These are phyloP conservation scores for Casuarina equisetifolia DNA, from an alignment of 306 rosid genomes.

Conservation along the genomic window DNA sequence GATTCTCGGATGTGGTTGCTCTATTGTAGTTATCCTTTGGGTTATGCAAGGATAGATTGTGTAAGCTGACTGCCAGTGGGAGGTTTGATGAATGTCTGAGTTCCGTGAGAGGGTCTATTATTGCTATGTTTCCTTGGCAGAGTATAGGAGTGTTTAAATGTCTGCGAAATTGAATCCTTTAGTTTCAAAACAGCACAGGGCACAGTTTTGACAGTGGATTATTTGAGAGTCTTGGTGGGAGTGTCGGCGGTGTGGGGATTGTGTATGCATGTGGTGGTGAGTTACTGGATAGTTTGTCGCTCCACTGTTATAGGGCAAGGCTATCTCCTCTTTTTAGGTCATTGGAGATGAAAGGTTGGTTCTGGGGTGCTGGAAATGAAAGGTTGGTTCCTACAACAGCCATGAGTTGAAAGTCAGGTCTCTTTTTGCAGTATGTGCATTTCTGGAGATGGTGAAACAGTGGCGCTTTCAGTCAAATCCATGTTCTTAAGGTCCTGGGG, in stretches of 20 bases:
- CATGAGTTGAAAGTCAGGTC: not conserved
- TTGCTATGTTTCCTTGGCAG: not conserved
- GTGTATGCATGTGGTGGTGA: not conserved
- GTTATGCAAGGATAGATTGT: not conserved
- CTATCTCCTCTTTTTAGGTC: not conserved
- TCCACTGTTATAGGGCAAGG: not conserved
- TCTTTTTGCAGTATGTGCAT: not conserved
- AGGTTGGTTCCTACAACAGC: not conserved
- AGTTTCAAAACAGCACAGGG: not conserved
- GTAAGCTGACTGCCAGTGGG: not conserved
- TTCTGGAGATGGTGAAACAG: not conserved
- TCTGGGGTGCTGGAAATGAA: not conserved
- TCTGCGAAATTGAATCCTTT: not conserved
- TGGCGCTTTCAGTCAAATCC: not conserved
- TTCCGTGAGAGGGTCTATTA: not conserved
- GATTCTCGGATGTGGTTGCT: too few species aligned
- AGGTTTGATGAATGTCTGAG: not conserved
- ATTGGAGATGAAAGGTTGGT: not conserved
- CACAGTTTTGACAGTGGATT: not conserved
- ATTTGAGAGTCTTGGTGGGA: too few species aligned
- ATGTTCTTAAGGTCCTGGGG: not conserved
- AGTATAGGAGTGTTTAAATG: not conserved
- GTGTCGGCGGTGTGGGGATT: too few species aligned
- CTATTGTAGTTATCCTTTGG: too few species aligned
- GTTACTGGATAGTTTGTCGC: not conserved